Conservation (phyloP, 768 basidiomycete species). For the Russula foetens region DNA sequence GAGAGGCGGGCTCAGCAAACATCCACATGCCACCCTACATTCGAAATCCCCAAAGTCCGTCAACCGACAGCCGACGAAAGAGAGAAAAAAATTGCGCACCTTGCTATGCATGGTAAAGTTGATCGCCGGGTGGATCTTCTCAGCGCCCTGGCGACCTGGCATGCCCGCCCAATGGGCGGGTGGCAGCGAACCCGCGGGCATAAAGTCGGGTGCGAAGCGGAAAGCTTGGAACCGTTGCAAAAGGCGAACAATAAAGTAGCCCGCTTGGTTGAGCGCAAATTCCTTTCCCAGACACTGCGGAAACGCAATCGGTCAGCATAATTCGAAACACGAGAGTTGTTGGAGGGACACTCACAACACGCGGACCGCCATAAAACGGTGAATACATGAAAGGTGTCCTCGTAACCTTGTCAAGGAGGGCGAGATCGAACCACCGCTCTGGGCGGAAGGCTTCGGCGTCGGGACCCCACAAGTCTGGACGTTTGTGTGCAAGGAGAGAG, state of each 20-base stretch:
- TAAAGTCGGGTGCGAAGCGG: slow-evolving; percentile 20
- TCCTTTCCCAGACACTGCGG: slow-evolving; percentile 47
- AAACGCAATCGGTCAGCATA: not conserved
- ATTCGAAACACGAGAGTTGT: not conserved
- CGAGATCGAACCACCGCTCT: slow-evolving; percentile 53
- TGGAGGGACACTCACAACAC: slow-evolving; percentile 29
- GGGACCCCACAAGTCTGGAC: slow-evolving; percentile 49
- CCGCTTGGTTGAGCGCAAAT: slow-evolving; percentile 48
- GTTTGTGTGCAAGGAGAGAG: slow-evolving; percentile 29
- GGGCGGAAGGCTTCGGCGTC: slow-evolving; percentile 48
- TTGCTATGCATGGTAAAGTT: slow-evolving; percentile 19
- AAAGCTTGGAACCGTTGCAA: slow-evolving; percentile 39
- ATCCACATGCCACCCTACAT: slow-evolving; percentile 16
- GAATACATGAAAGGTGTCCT: slow-evolving; percentile 62
- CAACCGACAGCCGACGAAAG: not conserved
- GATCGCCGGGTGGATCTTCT: slow-evolving; percentile 18
- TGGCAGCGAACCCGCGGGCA: slow-evolving; percentile 19
- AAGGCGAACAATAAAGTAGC: slow-evolving; percentile 47
- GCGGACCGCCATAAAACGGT: slow-evolving; percentile 61
- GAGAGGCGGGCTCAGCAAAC: slow-evolving; percentile 9
- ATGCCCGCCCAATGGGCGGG: slow-evolving; percentile 19
- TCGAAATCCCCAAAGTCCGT: not conserved
- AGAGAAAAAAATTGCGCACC: not conserved
- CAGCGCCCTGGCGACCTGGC: slow-evolving; percentile 19
- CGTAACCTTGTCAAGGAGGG: slow-evolving; percentile 40